Conservation (phyloP, 2,329 filamentous ascomycete species). For the Monosporascus sp. region DNA sequence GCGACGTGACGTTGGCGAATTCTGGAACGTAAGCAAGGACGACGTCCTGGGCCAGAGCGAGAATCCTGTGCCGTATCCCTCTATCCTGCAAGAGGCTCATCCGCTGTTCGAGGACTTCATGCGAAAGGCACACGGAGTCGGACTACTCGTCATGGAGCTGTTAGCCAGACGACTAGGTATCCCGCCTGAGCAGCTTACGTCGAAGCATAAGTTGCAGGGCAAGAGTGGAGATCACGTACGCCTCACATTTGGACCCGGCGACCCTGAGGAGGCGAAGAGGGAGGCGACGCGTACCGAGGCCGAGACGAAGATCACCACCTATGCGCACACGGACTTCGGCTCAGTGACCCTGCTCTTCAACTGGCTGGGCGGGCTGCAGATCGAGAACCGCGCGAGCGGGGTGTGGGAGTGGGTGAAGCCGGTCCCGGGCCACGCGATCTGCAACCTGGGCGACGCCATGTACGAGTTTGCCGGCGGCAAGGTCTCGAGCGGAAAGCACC, state of each 20-base stretch:
- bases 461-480: slow-evolving; percentile 29
- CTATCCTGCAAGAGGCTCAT: slow-evolving; percentile 14
- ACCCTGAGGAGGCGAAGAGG: slow-evolving; percentile 22
- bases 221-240: slow-evolving; percentile 28
- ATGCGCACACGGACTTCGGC: slow-evolving; percentile 33
- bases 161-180: slow-evolving; percentile 24
- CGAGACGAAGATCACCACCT: slow-evolving; percentile 26
- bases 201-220: slow-evolving; percentile 24
- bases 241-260: slow-evolving; percentile 23
- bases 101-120: slow-evolving; percentile 23
- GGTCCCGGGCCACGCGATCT: slow-evolving; percentile 29
- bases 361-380: slow-evolving; percentile 34
- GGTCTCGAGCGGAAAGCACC: slow-evolving; percentile 30
- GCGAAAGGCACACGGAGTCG: slow-evolving; percentile 21
- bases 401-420: slow-evolving; percentile 34
- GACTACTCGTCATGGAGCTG: slow-evolving; percentile 22
- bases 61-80: slow-evolving; percentile 24
- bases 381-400: slow-evolving; percentile 25
- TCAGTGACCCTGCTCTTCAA: slow-evolving; percentile 36
- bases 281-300: slow-evolving; percentile 23
- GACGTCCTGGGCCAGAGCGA: slow-evolving; percentile 20
- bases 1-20: slow-evolving; percentile 26
- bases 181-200: slow-evolving; percentile 17
- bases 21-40: slow-evolving; percentile 30
- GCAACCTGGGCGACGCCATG: slow-evolving; percentile 35